Conservation (phyloP, 2,329 filamentous ascomycete species). For the Colletotrichum musicola region DNA sequence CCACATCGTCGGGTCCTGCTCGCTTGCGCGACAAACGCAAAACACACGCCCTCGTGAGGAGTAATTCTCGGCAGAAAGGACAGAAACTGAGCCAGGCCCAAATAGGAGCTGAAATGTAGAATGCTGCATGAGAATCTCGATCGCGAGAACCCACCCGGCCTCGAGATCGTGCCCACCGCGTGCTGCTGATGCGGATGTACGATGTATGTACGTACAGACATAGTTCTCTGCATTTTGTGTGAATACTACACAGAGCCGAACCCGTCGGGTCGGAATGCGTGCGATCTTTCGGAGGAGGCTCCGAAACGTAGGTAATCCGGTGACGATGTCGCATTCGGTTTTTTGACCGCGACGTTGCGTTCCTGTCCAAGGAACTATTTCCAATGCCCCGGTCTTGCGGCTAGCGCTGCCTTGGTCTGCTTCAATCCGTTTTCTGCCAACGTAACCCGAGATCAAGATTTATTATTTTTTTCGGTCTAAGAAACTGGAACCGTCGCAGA, state of each 20-base stretch:
- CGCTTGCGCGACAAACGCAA: background rate
- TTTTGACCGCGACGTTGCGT: background rate
- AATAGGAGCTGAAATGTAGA: background rate
- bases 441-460: background rate
- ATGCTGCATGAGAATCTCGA: background rate
- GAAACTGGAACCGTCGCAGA: constrained; percentile 29
- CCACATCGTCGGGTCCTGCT: constrained; percentile 27
- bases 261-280: constrained; percentile 10
- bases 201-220: background rate
- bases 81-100: background rate
- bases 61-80: constrained; percentile 2
- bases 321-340: constrained; percentile 12
- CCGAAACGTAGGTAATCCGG: constrained; percentile 18
- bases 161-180: background rate
- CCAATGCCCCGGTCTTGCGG: background rate
- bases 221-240: background rate
- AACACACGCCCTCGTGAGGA: constrained; percentile 2
- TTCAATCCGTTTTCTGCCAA: constrained; percentile 10
- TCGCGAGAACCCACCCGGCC: background rate
- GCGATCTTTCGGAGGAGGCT: background rate
- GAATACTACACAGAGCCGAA: background rate
- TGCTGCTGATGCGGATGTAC: background rate
- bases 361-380: constrained; percentile 2
- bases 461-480: background rate
- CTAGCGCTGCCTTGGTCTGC: background rate